Evolutionary conservation across 2,329 filamentous ascomycete species (phyloP).

Genomic region (Drechslera avenae): DNA sequence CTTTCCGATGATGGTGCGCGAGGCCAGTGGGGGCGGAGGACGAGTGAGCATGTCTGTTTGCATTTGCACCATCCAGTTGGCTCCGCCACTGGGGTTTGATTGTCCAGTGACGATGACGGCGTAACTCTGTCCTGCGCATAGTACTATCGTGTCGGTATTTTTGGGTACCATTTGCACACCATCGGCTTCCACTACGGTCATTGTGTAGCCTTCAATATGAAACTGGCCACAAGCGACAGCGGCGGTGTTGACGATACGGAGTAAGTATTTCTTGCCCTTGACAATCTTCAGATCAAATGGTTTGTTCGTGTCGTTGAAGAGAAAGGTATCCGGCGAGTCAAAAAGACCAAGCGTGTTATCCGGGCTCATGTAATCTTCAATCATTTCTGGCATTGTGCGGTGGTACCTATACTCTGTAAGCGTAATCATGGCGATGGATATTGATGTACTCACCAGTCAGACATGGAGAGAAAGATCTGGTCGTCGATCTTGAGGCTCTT

Average conservation of each 20-base stretch:
- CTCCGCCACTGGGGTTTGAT: constrained; percentile 48
- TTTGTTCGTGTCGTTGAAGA: constrained; percentile 16
- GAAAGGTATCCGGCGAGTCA: constrained; percentile 8
- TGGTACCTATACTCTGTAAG: constrained; percentile 7
- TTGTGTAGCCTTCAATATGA: constrained; percentile 48
- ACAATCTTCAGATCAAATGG: constrained; percentile 43
- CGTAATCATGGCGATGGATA: constrained; percentile 24
- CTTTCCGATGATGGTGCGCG: constrained; percentile 24
- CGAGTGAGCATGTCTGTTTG: constrained; percentile 58
- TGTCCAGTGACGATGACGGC: constrained; percentile 28
- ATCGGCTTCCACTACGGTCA: constrained; percentile 30
- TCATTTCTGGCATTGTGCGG: constrained; percentile 28
- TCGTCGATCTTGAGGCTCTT: constrained; percentile 43
- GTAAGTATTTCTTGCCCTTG: constrained; percentile 62
- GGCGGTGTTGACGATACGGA: constrained; percentile 66
- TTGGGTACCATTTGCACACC: constrained; percentile 50
- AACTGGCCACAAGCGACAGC: constrained; percentile 52
- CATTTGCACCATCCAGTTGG: constrained; percentile 61
- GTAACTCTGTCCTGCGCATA: constrained; percentile 37
- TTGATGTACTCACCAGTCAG: constrained; percentile 6
- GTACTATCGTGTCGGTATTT: constrained; percentile 46
- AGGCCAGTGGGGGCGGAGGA: constrained; percentile 25
- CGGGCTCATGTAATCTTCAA: constrained; percentile 52
- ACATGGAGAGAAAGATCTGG: constrained; percentile 10
- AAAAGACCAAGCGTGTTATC: constrained; percentile 42